Conservation (phyloP, 1,284 basidiomycete species). For the Cystobasidium pallidum region DNA sequence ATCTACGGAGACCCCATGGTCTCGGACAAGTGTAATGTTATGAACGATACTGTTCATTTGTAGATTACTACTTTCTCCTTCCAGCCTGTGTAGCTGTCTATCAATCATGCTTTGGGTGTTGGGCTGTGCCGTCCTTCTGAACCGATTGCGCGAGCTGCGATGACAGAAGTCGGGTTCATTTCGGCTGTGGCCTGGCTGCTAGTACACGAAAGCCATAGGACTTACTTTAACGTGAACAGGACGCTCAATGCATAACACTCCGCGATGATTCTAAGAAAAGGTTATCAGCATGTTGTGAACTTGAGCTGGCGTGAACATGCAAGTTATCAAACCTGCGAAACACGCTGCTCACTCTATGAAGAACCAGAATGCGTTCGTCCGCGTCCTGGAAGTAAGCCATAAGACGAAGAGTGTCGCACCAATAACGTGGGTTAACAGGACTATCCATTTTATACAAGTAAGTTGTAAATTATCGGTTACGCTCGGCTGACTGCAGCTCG, state of each 20-base stretch:
- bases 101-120: slow-evolving; percentile 51
- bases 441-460: neutral
- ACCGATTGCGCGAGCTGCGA: slow-evolving; percentile 19
- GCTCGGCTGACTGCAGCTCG: too few relatives aligned
- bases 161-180: neutral
- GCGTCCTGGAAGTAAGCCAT: slow-evolving; percentile 36
- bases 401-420: slow-evolving; percentile 38
- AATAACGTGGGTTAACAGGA: slow-evolving; percentile 32
- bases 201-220: too few relatives aligned
- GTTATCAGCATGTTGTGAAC: too few relatives aligned
- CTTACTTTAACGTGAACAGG: slow-evolving; percentile 40
- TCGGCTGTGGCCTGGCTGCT: too few relatives aligned
- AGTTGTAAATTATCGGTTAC: neutral
- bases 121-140: slow-evolving; percentile 22
- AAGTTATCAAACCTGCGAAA: too few relatives aligned
- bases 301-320: too few relatives aligned
- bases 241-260: slow-evolving; percentile 41
- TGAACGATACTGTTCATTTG: too few relatives aligned
- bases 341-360: slow-evolving; percentile 39
- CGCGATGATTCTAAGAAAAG: slow-evolving; percentile 27
- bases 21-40: too few relatives aligned
- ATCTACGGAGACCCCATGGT: too few relatives aligned
- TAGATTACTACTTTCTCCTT: neutral
- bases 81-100: slow-evolving; percentile 52
- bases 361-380: slow-evolving; percentile 42